A percentile compares a stretch with the other conserved stretches of the same genome.
phyloP scores from a whole-genome alignment of 2,329 filamentous ascomycete species.

The Microsporum audouinii region DNA sequence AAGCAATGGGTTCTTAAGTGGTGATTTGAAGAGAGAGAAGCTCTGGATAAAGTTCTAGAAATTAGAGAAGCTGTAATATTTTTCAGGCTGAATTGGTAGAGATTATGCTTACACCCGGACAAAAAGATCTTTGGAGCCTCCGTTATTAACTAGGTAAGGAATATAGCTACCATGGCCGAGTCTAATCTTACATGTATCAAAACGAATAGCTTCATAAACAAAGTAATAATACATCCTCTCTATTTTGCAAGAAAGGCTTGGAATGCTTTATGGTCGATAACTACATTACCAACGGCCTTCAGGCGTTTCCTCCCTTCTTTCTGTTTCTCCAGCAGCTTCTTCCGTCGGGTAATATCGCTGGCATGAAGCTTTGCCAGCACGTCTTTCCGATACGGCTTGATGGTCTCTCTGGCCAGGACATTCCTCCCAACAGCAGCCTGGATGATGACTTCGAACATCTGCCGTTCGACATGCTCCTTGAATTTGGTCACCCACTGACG shows the following conservation, averaged over 20 bases:
- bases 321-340: slow-evolving; percentile 89
- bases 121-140: background rate
- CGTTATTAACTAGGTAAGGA: background rate
- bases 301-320: slow-evolving; percentile 89
- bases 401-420: slow-evolving; percentile 80
- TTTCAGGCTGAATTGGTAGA: background rate
- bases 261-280: slow-evolving; percentile 94
- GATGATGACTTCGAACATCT: slow-evolving; percentile 96
- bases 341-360: slow-evolving; percentile 67
- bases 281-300: slow-evolving; percentile 65
- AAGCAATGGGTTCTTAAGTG: background rate
- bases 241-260: slow-evolving; percentile 84
- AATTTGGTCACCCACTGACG: slow-evolving; percentile 88
- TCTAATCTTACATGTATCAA: background rate
- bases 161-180: background rate
- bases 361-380: slow-evolving; percentile 89
- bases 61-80: background rate
- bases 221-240: slow-evolving; percentile 16
- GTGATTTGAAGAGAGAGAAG: background rate
- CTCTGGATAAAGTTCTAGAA: background rate
- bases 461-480: slow-evolving; percentile 88
- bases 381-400: slow-evolving; percentile 95
- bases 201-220: background rate
- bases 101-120: background rate
- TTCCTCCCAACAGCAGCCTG: slow-evolving; percentile 75